A percentile compares a stretch with the other conserved stretches of the same genome.
phyloP scores from a whole-genome alignment of 495 filamentous ascomycete species.

The Glutinoglossum americanum region DNA sequence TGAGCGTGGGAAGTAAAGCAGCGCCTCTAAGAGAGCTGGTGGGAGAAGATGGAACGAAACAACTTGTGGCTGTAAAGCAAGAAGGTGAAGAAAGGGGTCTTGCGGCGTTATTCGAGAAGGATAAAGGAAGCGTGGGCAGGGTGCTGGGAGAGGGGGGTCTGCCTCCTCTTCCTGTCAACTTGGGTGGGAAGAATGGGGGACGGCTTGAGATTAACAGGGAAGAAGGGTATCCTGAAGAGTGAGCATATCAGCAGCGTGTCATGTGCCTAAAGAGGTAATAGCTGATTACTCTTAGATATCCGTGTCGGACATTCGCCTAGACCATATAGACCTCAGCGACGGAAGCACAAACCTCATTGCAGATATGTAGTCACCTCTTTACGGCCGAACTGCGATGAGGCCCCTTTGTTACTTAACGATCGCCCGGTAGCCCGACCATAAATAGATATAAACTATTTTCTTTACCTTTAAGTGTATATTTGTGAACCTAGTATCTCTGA shows the following conservation, averaged over 20 bases:
- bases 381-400: background rate
- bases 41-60: constrained; percentile 64
- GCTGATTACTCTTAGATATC: constrained; percentile 19
- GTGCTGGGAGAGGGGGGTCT: constrained; percentile 54
- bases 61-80: constrained; percentile 60
- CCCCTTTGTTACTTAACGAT: background rate
- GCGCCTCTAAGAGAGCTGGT: constrained; percentile 51
- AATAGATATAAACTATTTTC: background rate
- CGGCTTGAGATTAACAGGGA: constrained; percentile 25
- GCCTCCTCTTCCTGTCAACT: constrained; percentile 54
- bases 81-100: constrained; percentile 50
- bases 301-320: constrained; percentile 32
- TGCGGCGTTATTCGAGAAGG: constrained; percentile 49
- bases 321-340: background rate
- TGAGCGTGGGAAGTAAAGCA: constrained; percentile 68
- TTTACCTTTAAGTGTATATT: background rate
- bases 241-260: constrained; percentile 9
- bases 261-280: background rate
- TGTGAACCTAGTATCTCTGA: background rate
- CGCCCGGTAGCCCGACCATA: background rate
- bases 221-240: constrained; percentile 30
- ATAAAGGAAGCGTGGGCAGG: constrained; percentile 32
- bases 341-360: background rate
- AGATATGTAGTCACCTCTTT: background rate
- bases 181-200: constrained; percentile 10